Conservation (phyloP, 306 rosid genomes). For the Dalbergia cochinchinensis region DNA sequence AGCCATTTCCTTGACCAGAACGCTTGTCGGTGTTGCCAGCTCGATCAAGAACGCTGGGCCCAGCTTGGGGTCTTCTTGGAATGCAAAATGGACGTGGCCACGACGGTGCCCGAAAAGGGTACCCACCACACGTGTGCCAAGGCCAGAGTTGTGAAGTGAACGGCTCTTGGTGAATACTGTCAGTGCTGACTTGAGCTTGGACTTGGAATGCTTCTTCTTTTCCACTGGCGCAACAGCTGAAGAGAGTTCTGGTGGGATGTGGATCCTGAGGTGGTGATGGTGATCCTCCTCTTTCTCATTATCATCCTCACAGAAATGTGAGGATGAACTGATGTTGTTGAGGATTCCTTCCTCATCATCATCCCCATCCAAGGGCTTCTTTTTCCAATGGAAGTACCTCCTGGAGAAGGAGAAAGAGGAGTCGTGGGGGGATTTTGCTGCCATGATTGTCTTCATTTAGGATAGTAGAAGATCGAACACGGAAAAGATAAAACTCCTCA, state of each 20-base stretch:
- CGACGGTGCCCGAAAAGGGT: constrained; percentile 86
- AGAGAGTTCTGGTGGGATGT: constrained; percentile 28
- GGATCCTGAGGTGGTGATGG: constrained; percentile 10
- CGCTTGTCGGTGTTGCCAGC: constrained; percentile 79
- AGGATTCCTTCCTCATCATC: constrained; percentile 59
- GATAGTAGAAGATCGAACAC: neutral
- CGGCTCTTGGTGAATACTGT: constrained; percentile 46
- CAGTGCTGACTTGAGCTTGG: constrained; percentile 68
- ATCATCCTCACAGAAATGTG: constrained; percentile 47
- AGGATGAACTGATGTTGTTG: constrained; percentile 54
- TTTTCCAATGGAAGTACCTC: constrained; percentile 80
- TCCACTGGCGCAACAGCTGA: neutral
- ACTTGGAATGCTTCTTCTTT: constrained; percentile 43
- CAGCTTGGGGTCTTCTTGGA: constrained; percentile 67
- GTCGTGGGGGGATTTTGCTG: constrained; percentile 79
- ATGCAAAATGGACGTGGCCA: constrained; percentile 79
- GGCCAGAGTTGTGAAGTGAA: constrained; percentile 40
- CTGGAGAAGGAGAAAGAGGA: constrained; percentile 89
- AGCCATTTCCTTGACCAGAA: constrained; percentile 85
- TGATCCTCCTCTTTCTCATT: constrained; percentile 35
- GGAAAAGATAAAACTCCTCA: neutral
- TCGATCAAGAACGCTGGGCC: constrained; percentile 70
- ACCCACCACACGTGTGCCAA: constrained; percentile 68
- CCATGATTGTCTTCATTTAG: constrained; percentile 72
- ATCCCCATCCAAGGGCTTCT: constrained; percentile 58